A percentile compares a stretch with the other conserved stretches of the same genome.
phyloP scores from a whole-genome alignment of 768 basidiomycete species.

The Lentinula sp. region DNA sequence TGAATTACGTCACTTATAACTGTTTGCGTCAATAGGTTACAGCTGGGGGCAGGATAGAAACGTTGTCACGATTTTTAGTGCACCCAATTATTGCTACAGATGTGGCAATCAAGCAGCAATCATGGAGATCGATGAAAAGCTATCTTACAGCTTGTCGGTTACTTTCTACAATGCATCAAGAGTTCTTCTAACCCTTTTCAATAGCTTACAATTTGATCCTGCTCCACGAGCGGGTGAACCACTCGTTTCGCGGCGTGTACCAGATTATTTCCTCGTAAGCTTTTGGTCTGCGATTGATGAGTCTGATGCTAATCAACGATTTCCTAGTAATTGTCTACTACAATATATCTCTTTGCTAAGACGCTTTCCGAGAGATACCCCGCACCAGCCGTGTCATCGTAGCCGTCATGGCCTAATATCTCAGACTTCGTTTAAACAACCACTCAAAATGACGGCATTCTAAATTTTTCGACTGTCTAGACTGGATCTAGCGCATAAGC shows the following conservation, averaged over 20 bases:
- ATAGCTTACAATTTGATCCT: constrained; percentile 98
- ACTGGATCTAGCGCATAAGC: neutral
- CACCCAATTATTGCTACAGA: constrained; percentile 99
- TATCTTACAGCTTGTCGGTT: constrained; percentile 89
- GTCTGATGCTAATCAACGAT: constrained; percentile 7
- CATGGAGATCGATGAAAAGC: constrained; percentile 99
- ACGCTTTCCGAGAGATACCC: constrained; percentile 13
- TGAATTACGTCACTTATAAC: neutral
- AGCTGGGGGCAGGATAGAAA: constrained; percentile 99
- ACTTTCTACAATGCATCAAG: neutral
- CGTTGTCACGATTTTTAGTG: constrained; percentile 99
- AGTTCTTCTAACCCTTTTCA: neutral
- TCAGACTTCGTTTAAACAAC: neutral
- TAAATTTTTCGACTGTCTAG: neutral
- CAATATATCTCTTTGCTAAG: neutral
- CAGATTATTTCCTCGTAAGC: constrained; percentile 88
- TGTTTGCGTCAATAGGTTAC: constrained; percentile 45
- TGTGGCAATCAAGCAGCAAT: constrained; percentile 99
- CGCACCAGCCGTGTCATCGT: constrained; percentile 5
- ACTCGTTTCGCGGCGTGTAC: constrained; percentile 91
- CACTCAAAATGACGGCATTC: neutral
- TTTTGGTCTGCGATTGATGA: neutral
- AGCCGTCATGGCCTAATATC: neutral
- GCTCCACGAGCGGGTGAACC: constrained; percentile 98
- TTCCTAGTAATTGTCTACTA: constrained; percentile 8